Evolutionary conservation across 441 rosid genomes (phyloP), one percentile per base, ranked within the genome.

Genomic region (Oxalis stricta): DNA sequence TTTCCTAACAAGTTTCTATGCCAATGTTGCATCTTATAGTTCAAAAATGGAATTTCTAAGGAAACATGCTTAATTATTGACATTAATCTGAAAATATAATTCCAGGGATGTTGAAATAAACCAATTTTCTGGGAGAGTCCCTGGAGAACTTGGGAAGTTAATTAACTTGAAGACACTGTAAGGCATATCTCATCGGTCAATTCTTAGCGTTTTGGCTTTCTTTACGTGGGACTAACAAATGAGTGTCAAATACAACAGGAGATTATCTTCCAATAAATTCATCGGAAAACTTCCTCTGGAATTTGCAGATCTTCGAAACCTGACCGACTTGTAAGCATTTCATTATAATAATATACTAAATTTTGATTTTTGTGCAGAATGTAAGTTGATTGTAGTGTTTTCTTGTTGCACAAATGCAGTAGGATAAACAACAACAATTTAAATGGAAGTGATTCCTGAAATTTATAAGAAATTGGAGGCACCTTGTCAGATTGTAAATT

Each of bases 91-190:
- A 20, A 14, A 10, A 33, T 22, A 7, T 17, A 53, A n/a, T n/a
- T n/a, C n/a, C n/a, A n/a, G 58, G 51, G 30, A 31, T 37, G 23
- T 53, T 5, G 52, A 38, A 18, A 33, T 23, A 44, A 53, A 45
- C 26, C 45, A 20, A 10, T 38, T 53, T 22, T 20, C 24, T 32
- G 52, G 58, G 3, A 30, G 28, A 7, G 4, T 53, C 31, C 58
- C 58, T 37, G 3, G 0, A 6, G 46, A 53, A 12, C 52, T 53
- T 14, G 58, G 52, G 20, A 23, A 53, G 12, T 12, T 53, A 17
- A 17, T 38, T 14, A 29, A 9, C 39, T 38, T 53, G 18, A 17
- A 7, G 1, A 1, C 1, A 0, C 45, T 53, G 58, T 53, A 20
- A 44, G 51, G 0, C 28, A 0, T 41, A 17, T 22, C 10, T 10